Evolutionary conservation across 2,329 filamentous ascomycete species (phyloP).

Genomic region (Botryosphaeria dothidea): DNA sequence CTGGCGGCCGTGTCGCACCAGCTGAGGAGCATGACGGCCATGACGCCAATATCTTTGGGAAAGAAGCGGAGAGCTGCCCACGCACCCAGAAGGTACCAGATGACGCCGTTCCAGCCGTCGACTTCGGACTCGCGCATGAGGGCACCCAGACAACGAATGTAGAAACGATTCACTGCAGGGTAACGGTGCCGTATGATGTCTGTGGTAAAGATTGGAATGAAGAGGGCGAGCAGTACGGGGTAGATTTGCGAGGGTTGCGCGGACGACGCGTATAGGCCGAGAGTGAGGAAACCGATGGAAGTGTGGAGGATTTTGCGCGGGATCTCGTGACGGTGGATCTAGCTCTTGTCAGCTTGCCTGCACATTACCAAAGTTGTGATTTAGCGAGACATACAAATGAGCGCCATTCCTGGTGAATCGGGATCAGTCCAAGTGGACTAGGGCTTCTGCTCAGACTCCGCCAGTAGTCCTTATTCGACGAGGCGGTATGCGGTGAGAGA

Average conservation of each 20-base stretch:
- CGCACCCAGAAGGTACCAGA: slow-evolving; percentile 91
- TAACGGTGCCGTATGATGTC: slow-evolving; percentile 84
- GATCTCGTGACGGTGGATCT: slow-evolving; percentile 88
- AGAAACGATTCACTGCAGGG: slow-evolving; percentile 78
- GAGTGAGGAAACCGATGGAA: slow-evolving; percentile 91
- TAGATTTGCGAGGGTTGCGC: slow-evolving; percentile 76
- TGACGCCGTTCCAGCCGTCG: slow-evolving; percentile 91
- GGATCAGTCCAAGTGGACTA: slow-evolving; percentile 89
- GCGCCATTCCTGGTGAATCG: slow-evolving; percentile 89
- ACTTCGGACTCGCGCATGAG: slow-evolving; percentile 98
- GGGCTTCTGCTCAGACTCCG: slow-evolving; percentile 87
- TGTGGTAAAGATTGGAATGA: slow-evolving; percentile 80
- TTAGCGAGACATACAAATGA: slow-evolving; percentile 64
- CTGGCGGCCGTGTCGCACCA: slow-evolving; percentile 98
- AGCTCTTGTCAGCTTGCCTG: slow-evolving; percentile 24
- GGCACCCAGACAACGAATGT: slow-evolving; percentile 80
- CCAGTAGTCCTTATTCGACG: slow-evolving; percentile 70
- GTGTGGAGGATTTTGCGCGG: slow-evolving; percentile 87
- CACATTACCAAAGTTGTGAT: background rate
- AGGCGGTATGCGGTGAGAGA: slow-evolving; percentile 63
- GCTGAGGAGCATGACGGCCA: slow-evolving; percentile 85
- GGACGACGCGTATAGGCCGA: slow-evolving; percentile 80
- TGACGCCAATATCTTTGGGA: slow-evolving; percentile 89
- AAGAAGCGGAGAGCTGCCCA: slow-evolving; percentile 85
- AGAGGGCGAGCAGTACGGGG: slow-evolving; percentile 75